Conservation (phyloP, 177 flowering plant species). For the Vitis hybrid region DNA sequence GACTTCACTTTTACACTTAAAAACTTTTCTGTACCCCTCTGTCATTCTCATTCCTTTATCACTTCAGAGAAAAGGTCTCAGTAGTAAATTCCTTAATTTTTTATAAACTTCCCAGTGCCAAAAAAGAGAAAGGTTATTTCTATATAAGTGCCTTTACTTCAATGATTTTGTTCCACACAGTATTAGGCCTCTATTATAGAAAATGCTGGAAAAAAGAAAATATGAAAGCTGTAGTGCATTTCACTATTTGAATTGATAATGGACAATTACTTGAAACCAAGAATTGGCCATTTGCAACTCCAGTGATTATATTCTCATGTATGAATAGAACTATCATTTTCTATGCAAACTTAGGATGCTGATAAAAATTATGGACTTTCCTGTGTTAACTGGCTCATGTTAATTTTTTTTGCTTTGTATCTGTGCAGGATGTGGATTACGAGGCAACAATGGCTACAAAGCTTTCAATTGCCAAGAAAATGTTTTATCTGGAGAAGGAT, state of each 20-base stretch:
- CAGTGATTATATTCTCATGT: not conserved
- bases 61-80: too few species aligned
- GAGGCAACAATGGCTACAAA: constrained; percentile 86
- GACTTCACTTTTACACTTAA: too few species aligned
- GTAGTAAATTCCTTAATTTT: too few species aligned
- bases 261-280: not conserved
- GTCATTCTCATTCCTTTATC: too few species aligned
- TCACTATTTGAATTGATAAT: not conserved
- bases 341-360: not conserved
- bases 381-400: not conserved
- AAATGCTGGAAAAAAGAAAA: too few species aligned
- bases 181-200: too few species aligned
- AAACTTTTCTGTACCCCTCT: too few species aligned
- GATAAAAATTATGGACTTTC: not conserved
- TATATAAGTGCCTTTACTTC: too few species aligned
- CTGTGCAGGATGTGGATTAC: constrained; percentile 81
- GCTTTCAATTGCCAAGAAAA: constrained; percentile 82
- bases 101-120: too few species aligned
- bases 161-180: too few species aligned
- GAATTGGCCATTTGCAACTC: not conserved
- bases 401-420: not conserved
- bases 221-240: too few species aligned
- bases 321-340: not conserved
- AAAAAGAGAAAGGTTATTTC: too few species aligned
- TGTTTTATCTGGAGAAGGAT: constrained; percentile 71